Percentiles rank a stretch among this genome's conserved stretches.
phyloP scores from a whole-genome alignment of 805 yeast species.

The Dipodascus albidus region DNA sequence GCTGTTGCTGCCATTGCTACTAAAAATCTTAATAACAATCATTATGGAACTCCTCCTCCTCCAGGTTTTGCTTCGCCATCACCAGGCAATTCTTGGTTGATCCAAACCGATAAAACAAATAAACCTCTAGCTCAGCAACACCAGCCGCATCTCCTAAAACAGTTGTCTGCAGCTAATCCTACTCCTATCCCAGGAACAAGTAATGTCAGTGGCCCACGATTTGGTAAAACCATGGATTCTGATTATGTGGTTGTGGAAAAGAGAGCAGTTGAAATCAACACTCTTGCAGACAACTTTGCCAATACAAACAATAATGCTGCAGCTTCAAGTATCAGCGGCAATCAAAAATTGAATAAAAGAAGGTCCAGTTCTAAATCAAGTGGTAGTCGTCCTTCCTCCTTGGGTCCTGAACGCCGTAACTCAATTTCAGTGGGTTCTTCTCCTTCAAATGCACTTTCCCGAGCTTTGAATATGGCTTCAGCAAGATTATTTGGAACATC shows the following conservation, averaged over 20 bases:
- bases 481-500: slow-evolving; percentile 66
- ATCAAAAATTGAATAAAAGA: not conserved
- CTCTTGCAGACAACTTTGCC: slow-evolving; percentile 59
- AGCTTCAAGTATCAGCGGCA: slow-evolving; percentile 14
- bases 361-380: slow-evolving; percentile 1
- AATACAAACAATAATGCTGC: slow-evolving; percentile 44
- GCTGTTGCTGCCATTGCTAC: slow-evolving; percentile 2
- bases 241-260: slow-evolving; percentile 95
- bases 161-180: slow-evolving; percentile 3
- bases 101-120: slow-evolving; percentile 7
- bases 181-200: slow-evolving; percentile 1
- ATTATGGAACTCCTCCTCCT: not conserved
- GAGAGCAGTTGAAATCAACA: slow-evolving; percentile 88
- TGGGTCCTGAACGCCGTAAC: slow-evolving; percentile 17
- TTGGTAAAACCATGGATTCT: slow-evolving; percentile 38
- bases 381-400: slow-evolving; percentile 3
- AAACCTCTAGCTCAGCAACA: not conserved
- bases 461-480: slow-evolving; percentile 80
- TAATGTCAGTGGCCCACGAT: not conserved
- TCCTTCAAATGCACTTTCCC: slow-evolving; percentile 81
- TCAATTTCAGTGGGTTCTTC: slow-evolving; percentile 28
- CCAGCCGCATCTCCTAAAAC: not conserved
- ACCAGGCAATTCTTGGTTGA: slow-evolving; percentile 13
- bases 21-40: not conserved
- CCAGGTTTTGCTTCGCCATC: slow-evolving; percentile 13